Evolutionary conservation across 208 protist genomes (phyloP), one percentile per base, ranked within the genome.

Genomic region (Crithidia fasciculata): DNA sequence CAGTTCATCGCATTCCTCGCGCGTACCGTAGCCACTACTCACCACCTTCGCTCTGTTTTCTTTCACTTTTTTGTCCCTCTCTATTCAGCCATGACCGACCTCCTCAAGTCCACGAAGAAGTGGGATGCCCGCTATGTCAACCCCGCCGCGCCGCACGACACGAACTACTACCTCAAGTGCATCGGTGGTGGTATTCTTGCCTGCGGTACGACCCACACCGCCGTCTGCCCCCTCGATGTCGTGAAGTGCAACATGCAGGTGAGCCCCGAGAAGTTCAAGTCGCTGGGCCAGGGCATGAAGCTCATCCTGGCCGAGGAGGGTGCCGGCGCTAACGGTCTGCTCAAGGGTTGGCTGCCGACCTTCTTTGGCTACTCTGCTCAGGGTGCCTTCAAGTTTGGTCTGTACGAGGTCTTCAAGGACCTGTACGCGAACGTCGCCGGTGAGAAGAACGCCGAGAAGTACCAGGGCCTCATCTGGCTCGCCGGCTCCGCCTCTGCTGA

Each of bases 161-260:
- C 64, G 69, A 67, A 61, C 37, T 99, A 98, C 90, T 99, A 98
- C 80, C 69, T 88, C 63, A 98, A 97, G 79, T 98, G 95, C 81
- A 74, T 94, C 47, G 80, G 96, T 64, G 97, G 96, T 18, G 98
- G 98, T 77, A 84, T 98, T 49, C 80, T 99, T 12, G 88, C 91
- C 9, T 99, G 97, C 77, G 96, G 97, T 67, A 76, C 98, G 2
- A 99, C 97, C 59, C 98, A 99, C 94, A 94, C 87, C 10, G 70
- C 87, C 12, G 85, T 99, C 28, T 98, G 95, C 75, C 97, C 97
- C 3, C 85, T 99, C 65, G 98, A 99, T 77, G 88, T 99, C 4
- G 93, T 98, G 68, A 99, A 99, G 89, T 98, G 94, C 77, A 97
- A 95, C 80, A 98, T 98, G 80, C 97, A 99, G 85, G 84, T 96